Evolutionary conservation across 805 yeast genomes (phyloP).

Genomic region (Lachancea waltii): DNA sequence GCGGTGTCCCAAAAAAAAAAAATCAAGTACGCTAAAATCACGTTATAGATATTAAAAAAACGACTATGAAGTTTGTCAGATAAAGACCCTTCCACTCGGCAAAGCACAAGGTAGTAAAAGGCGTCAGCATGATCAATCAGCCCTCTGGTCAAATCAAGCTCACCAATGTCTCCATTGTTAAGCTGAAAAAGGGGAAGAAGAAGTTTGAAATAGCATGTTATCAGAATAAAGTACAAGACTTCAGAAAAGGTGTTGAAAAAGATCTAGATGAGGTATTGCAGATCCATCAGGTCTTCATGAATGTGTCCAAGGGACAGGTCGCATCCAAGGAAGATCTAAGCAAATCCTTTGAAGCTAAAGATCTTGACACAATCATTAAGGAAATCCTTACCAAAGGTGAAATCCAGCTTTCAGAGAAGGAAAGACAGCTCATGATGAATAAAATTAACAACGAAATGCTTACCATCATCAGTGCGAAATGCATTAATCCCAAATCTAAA

Average conservation of each 20-base stretch:
- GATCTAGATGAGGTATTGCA: constrained; percentile 94
- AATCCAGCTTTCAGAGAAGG: constrained; percentile 89
- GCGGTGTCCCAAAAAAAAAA: too few relatives aligned
- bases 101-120: too few relatives aligned
- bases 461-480: constrained; percentile 77
- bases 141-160: constrained; percentile 84
- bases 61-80: too few relatives aligned
- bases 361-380: constrained; percentile 64
- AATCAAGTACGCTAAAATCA: too few relatives aligned
- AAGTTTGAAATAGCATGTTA: constrained; percentile 95
- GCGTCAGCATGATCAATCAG: constrained; percentile 75
- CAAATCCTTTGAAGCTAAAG: constrained; percentile 67
- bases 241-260: constrained; percentile 63
- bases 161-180: constrained; percentile 89
- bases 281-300: constrained; percentile 87
- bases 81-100: too few relatives aligned
- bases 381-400: constrained; percentile 90
- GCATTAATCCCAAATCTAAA: constrained; percentile 83
- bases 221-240: constrained; percentile 95
- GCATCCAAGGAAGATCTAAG: constrained; percentile 81
- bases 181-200: constrained; percentile 85
- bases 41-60: too few relatives aligned
- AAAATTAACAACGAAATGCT: constrained; percentile 78
- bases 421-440: constrained; percentile 65
- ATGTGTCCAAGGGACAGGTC: constrained; percentile 90